Conservation (phyloP, 2,329 filamentous ascomycete species). For the Verticillium klebahnii region DNA sequence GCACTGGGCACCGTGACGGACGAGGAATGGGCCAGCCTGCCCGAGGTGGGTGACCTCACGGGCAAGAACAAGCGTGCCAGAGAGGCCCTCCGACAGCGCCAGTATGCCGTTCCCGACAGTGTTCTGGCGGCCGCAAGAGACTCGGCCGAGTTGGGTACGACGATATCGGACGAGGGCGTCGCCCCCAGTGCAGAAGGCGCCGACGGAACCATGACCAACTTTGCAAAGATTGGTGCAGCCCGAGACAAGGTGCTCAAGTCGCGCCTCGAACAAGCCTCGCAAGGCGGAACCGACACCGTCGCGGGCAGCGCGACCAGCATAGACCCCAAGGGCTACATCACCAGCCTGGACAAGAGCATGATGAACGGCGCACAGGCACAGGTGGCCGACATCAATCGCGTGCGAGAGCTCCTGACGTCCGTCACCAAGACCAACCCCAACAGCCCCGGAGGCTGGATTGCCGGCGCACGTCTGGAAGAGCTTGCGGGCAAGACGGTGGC, state of each 20-base stretch:
- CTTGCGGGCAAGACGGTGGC: conserved; percentile 87
- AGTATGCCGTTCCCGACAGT: conserved; percentile 96
- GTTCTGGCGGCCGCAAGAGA: conserved; percentile 85
- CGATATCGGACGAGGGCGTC: conserved; percentile 74
- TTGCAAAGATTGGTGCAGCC: conserved; percentile 93
- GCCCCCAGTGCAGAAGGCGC: conserved; percentile 44
- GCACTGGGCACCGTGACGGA: conserved; percentile 83
- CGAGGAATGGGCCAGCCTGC: conserved; percentile 93
- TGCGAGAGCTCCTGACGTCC: conserved; percentile 86
- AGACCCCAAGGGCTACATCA: conserved; percentile 93
- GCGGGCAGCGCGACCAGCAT: conserved; percentile 84
- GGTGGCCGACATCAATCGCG: conserved; percentile 92
- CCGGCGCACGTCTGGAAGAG: conserved; percentile 87
- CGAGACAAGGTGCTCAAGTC: conserved; percentile 94
- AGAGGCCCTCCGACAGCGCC: conserved; percentile 76
- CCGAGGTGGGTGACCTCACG: conserved; percentile 93
- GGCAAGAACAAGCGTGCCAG: conserved; percentile 86
- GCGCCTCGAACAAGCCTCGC: conserved; percentile 84
- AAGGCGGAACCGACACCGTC: conserved; percentile 60
- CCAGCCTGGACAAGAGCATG: conserved; percentile 79
- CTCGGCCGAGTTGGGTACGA: conserved; percentile 77
- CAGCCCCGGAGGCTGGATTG: conserved; percentile 94
- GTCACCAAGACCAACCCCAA: conserved; percentile 96
- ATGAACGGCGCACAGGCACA: conserved; percentile 74
- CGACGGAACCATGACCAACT: conserved; percentile 95